Conservation (phyloP, 2,329 filamentous ascomycete genomes). For the Zymoseptoria tritici region DNA sequence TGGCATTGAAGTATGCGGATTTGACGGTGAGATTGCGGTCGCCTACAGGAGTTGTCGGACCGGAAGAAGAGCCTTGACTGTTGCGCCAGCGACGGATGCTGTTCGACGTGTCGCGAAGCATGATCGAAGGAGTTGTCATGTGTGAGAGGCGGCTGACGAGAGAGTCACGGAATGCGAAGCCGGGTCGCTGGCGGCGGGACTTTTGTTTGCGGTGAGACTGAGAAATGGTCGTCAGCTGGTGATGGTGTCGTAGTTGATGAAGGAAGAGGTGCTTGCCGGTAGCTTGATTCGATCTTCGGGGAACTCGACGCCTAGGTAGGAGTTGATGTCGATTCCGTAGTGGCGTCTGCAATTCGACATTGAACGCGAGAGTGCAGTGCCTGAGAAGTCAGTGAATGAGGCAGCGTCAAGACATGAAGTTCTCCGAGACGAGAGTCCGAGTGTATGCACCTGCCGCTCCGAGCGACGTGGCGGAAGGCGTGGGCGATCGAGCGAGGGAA, state of each 20-base stretch:
- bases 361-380: neutral
- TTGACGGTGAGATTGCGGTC: neutral
- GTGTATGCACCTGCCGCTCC: neutral
- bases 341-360: slow-evolving; percentile 6
- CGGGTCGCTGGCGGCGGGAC: neutral
- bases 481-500: neutral
- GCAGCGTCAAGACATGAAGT: neutral
- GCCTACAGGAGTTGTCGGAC: neutral
- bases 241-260: neutral
- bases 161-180: slow-evolving; percentile 11
- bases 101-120: neutral
- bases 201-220: neutral
- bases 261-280: slow-evolving; percentile 1
- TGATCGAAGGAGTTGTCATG: neutral
- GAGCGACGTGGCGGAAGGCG: neutral
- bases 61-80: neutral
- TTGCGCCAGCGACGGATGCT: neutral
- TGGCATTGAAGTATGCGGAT: slow-evolving; percentile 11
- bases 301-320: slow-evolving; percentile 15
- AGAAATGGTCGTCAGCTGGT: slow-evolving; percentile 1
- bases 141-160: slow-evolving; percentile 3
- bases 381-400: neutral
- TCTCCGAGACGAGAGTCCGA: neutral
- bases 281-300: slow-evolving; percentile 6
- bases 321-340: slow-evolving; percentile 18